Evolutionary conservation across 306 rosid species (phyloP), one percentile per base, ranked within the genome.

Genomic region (Spatholobus suberectus): DNA sequence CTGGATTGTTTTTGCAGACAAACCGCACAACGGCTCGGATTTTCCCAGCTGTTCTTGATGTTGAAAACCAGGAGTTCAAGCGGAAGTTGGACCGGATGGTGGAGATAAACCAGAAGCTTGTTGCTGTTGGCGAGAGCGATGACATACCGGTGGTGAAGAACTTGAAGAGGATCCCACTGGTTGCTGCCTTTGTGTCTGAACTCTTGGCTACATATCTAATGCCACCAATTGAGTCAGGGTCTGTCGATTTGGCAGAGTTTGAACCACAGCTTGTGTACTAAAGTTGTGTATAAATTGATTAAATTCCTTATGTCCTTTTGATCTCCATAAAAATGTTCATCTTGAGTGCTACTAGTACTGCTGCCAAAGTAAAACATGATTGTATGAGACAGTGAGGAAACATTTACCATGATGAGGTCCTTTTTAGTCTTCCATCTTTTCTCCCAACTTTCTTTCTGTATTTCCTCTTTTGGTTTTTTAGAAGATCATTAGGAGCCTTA

Each of bases 21-120:
- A 96, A 96, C 88, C 98, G 99, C 81, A 96, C 99, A 14, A 92
- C 99, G 0, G 98, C 99, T 21, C 65, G 98, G 75, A 92, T 96
- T 87, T 96, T 96, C 90, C 99, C 98, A 0, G 98, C 99, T 11
- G 99, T 96, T 78, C 90, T 88, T 8, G 99, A 96, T 51, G 99
- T 96, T 35, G 99, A 96, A 91, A 93, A 96, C 79, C 99, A 97
- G 0, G 99, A 96, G 76, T 96, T 96, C 93, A 96, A 93, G 89
- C 83, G 94, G 82, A 96, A 82, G 89, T 76, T 96, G 86, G 99
- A 96, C 73, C 82, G 89, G 73, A 96, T 96, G 99, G 98, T 94
- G 68, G 97, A 75, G 85, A 92, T 94, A 82, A 90, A 92, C 76
- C 21, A 86, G 93, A 88, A 92, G 94, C 73, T 96, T 68, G 1